Percentiles rank a stretch among this genome's conserved stretches.
Conservation (phyloP, 2,329 filamentous ascomycete genomes). For the Cercospora citrullina region DNA sequence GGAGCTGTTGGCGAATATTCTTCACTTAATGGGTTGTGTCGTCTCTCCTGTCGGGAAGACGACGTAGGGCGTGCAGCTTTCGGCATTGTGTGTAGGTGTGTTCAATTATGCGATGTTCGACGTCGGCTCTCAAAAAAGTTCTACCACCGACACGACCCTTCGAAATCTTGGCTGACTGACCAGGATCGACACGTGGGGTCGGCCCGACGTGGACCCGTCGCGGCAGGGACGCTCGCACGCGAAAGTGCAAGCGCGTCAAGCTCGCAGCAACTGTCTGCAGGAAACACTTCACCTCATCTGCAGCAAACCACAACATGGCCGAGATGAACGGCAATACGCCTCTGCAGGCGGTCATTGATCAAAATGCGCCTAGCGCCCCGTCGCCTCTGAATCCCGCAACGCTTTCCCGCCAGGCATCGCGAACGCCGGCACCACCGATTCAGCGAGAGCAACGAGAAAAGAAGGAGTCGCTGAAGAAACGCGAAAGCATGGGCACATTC, state of each 20-base stretch:
- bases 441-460: conserved; percentile 55
- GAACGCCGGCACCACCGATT: conserved; percentile 41
- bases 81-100: conserved; percentile 56
- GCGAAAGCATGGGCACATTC: conserved; percentile 42
- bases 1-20: conserved; percentile 73
- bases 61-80: conserved; percentile 63
- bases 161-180: neutral
- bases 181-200: conserved; percentile 12
- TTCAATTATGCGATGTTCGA: neutral
- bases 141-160: conserved; percentile 7
- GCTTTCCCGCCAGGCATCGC: conserved; percentile 31
- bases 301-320: conserved; percentile 14
- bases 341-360: conserved; percentile 22
- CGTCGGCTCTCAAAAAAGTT: conserved; percentile 5
- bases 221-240: conserved; percentile 9
- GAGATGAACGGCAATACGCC: conserved; percentile 17
- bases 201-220: conserved; percentile 2
- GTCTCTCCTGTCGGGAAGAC: conserved; percentile 60
- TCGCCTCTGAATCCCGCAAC: conserved; percentile 71
- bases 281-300: neutral
- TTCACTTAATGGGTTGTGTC: conserved; percentile 89
- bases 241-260: conserved; percentile 11
- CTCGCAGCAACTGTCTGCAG: neutral
- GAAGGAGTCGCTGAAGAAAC: conserved; percentile 54
- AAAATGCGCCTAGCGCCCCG: conserved; percentile 66